These are phyloP conservation scores for Endotrypanum monterogeii DNA, from an alignment of 208 protist genomes.

Conservation along the genomic window DNA sequence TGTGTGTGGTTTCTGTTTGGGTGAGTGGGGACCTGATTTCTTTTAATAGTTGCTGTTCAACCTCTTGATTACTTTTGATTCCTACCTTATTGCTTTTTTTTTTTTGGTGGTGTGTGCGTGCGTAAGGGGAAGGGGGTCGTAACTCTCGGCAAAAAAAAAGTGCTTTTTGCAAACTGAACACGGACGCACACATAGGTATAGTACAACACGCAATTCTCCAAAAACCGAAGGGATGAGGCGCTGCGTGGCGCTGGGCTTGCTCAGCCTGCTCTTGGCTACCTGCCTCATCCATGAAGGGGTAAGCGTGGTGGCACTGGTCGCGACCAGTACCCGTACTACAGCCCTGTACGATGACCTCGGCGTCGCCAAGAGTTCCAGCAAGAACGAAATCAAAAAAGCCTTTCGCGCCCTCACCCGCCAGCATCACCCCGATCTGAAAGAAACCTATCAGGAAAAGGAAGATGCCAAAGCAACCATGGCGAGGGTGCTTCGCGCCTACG, in stretches of 20 bases:
- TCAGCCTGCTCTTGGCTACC: conserved; percentile 26
- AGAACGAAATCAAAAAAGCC: conserved; percentile 74
- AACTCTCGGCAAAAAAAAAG: no score
- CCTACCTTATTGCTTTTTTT: no score
- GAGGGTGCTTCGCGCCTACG: conserved; percentile 80
- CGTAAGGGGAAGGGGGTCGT: no score
- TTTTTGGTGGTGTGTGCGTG: no score
- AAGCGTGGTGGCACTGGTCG: conserved; percentile 11
- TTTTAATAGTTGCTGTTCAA: no score
- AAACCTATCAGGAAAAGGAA: conserved; percentile 81
- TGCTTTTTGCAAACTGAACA: no score
- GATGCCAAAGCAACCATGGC: conserved; percentile 81
- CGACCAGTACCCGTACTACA: conserved; percentile 17
- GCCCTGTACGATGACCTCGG: conserved; percentile 81
- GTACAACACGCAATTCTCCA: not conserved
- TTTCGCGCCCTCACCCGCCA: conserved; percentile 75
- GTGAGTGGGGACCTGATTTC: no score
- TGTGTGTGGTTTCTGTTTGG: no score
- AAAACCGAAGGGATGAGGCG: not conserved
- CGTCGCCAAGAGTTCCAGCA: conserved; percentile 44
- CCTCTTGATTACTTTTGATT: no score
- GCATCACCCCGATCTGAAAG: conserved; percentile 91
- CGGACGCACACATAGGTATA: not conserved
- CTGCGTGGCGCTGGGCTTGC: conserved; percentile 12
- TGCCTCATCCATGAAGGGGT: conserved; percentile 10